Conservation (phyloP, 164 flowering plant genomes). For the Malania oleifera region DNA sequence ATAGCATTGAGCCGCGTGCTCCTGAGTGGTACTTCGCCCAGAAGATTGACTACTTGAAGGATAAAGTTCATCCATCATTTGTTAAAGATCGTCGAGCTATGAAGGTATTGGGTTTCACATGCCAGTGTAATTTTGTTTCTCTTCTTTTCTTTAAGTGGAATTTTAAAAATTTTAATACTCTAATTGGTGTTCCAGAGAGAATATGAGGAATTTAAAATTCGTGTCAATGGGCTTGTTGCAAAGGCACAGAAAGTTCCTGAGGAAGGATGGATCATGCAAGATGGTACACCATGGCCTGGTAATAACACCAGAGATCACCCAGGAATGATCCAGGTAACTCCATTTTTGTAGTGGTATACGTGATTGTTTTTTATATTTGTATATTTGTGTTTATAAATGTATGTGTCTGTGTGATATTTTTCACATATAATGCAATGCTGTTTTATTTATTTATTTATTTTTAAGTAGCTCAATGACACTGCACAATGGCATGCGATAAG, state of each 20-base stretch:
- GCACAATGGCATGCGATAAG: no score
- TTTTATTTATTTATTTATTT: neutral
- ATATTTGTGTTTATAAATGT: neutral
- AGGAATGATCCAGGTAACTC: conserved; percentile 86
- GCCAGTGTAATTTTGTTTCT: neutral
- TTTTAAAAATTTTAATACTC: neutral
- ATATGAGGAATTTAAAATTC: conserved; percentile 86
- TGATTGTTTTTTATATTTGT: no score
- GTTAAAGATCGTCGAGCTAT: conserved; percentile 92
- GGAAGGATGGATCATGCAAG: conserved; percentile 97
- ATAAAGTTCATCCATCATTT: conserved; percentile 83
- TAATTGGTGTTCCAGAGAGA: conserved; percentile 51
- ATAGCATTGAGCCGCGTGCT: conserved; percentile 84
- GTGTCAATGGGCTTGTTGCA: conserved; percentile 74
- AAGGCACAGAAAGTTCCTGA: conserved; percentile 78
- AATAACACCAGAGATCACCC: conserved; percentile 92
- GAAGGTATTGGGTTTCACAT: conserved; percentile 47
- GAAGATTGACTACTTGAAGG: conserved; percentile 85
- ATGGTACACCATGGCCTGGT: conserved; percentile 98
- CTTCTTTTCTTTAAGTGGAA: neutral
- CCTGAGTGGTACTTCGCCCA: conserved; percentile 89
- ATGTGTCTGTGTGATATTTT: neutral
- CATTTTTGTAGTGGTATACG: neutral
- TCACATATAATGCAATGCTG: neutral
- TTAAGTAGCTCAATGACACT: no score